phyloP scores from a whole-genome alignment of 371 early-diverging fungal genomes.

The Batrachochytrium dendrobatidis region DNA sequence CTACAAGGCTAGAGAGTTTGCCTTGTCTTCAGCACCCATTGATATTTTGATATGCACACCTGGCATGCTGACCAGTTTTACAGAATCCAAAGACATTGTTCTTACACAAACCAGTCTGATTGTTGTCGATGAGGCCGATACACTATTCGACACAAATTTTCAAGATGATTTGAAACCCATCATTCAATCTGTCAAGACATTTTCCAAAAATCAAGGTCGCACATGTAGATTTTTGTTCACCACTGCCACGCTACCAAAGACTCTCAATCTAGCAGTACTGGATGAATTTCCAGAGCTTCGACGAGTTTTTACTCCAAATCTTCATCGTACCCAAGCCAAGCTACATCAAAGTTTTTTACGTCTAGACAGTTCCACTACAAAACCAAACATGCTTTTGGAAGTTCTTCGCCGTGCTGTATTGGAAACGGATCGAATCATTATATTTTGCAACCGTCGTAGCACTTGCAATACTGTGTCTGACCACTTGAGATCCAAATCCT shows the following conservation, averaged over 20 bases:
- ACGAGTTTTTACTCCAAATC: conserved; percentile 70
- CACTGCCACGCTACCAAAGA: conserved; percentile 82
- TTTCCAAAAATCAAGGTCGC: conserved; percentile 7
- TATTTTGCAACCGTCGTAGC: conserved; percentile 82
- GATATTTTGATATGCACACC: conserved; percentile 85
- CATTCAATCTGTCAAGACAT: conserved; percentile 23
- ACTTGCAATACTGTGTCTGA: conserved; percentile 54
- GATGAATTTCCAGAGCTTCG: conserved; percentile 25
- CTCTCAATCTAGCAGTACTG: conserved; percentile 57
- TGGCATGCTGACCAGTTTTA: conserved; percentile 39
- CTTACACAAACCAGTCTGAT: conserved; percentile 54
- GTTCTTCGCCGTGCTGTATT: conserved; percentile 53
- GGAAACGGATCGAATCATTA: conserved; percentile 45
- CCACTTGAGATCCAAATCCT: conserved; percentile 52
- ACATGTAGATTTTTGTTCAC: conserved; percentile 50
- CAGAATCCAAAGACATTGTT: conserved; percentile 40
- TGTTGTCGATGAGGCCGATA: conserved; percentile 90
- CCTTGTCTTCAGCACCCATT: conserved; percentile 42
- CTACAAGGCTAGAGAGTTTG: not conserved
- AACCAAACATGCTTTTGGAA: conserved; percentile 48
- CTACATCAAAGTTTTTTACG: conserved; percentile 73
- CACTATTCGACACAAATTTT: conserved; percentile 79
- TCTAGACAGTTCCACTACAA: conserved; percentile 31
- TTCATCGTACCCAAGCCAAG: conserved; percentile 72
- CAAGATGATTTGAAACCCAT: conserved; percentile 53